Base-by-base conservation (phyloP, 768 basidiomycete species). In the Pulveroboletus sp. region DNA sequence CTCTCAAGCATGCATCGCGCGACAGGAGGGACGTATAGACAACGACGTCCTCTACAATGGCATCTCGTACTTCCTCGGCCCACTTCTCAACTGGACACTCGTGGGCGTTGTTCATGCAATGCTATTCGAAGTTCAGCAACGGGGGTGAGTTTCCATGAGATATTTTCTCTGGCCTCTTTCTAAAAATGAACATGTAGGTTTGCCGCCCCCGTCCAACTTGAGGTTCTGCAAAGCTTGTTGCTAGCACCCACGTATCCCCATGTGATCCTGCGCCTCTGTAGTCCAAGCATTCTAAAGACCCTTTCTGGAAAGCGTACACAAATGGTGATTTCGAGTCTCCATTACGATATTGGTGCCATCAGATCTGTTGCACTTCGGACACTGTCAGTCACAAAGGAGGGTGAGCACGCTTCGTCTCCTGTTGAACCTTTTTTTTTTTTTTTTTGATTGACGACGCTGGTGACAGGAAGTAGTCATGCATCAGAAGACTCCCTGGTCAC, bases 41-140 rank as follows among this genome's bases (percentile, higher is more conserved):
- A 75, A 66, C 42, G 88, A 89, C 26, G 75, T 76, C 17, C 67
- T 92, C 18, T 77, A 76, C 64, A 90, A 85, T 54, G 89, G 89
- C 1, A 74, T 89, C 32, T 82, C 84, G 6, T 91, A 87, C 64
- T 90, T 91, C 58, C 77, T 82, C 18, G 80, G 81, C 5, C 80
- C 83, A 0, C 69, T 91, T 17, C 73, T 92, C 36, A 83, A 79
- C 54, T 92, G 89, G 89, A 89, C 88, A 0, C 75, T 90, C 6
- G 82, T 84, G 3, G 86, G 86, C 3, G 81, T 90, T 10, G 73
- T 89, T 47, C 79, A 78, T 62, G 78, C 75, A 1, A 72, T 91
- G 48, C 64, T 82, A 26, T 73, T 69, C 50, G 86, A 90, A 44
- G 74, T 88, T 35, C 74, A 80, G 47, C 72, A 74, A 30, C 74